Base-by-base conservation (phyloP, 371 early-diverging fungal genomes). In the Rhizopus arrhizus region DNA sequence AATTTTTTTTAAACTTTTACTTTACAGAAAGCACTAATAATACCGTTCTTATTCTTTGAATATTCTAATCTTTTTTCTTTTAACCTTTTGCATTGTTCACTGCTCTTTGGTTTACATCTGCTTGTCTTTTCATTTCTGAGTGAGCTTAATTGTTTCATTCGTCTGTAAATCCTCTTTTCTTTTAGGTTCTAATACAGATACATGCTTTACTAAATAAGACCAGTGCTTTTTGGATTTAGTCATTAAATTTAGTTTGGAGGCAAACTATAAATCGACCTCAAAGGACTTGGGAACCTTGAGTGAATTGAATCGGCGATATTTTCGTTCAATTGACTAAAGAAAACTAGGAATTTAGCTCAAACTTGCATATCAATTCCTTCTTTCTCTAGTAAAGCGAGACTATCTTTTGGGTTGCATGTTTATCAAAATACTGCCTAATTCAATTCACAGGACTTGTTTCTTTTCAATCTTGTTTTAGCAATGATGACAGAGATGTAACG, bases 391-490 rank as follows among this genome's bases (percentile, higher is more conserved):
- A 96, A 33, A 77, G 69, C n/a, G 96, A 95, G 71, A 95, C 92
- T 40, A 78, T 66, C 58, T 92, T 89, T 65, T 82, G 78, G 1
- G 91, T 92, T 49, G 88, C 81, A 4, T 75, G 69, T 57, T 92
- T 15, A 35, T 75, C 77, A 36, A 82, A 69, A 12, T 87, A 92
- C 29, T 88, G 82, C 48, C 99, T 89, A 41, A 99, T 85, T 75
- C 96, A 89, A 46, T 93, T 92, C 8, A 89, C 90, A 32, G 91
- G 76, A 35, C 95, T 85, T 93, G 98, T 93, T 40, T 95, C 96
- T 62, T 85, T 81, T 95, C 96, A 94, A 43, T 78, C 80, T 34
- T 77, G 69, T 74, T 86, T 87, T 66, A 78, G 73, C 36, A 84
- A 81, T 58, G 93, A 66, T 38, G 96, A 72, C 49, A 93, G 82